Base-by-base conservation (phyloP, 2,329 filamentous ascomycete species). In the Zymoseptoria brevis region DNA sequence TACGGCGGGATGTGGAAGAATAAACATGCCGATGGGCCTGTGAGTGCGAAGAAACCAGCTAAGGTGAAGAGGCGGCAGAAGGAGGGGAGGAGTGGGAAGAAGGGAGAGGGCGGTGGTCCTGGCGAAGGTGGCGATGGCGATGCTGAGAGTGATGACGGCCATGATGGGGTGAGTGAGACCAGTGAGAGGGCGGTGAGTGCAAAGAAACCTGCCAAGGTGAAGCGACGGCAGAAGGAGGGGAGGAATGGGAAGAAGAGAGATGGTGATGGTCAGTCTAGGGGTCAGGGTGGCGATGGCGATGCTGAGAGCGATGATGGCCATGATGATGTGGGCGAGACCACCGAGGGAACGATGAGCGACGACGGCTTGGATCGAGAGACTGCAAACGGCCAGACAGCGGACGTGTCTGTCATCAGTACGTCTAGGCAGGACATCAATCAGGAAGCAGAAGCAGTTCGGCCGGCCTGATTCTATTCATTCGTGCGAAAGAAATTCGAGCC, bases 1-100 rank as follows among this genome's bases (percentile, higher is more conserved):
- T 73, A 75, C 62, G 73, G 73, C 5, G 73, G 72, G 8, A 73
- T 73, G 75, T 77, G 76, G 76, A 77, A 77, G 65, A 75, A 75
- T 55, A 74, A 73, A 52, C 72, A 76, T 64, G 73, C 72, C 6
- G 63, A 65, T 56, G 63, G 63, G 2, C 61, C 60, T 3, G 71
- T 70, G 7, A 75, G 71, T 62, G 74, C 75, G 49, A 76, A 75
- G 69, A 77, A 76, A 59, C 73, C 74, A 16, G 73, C 67, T 58
- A 71, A 68, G 29, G 68, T 81, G 8, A 74, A 72, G 63, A 63
- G 70, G 58, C 68, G 68, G 55, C 69, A 72, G 60, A 68, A 58
- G 53, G 60, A 60, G 59, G 58, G 62, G 53, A 61, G 63, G 29
- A 60, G 59, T 19, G 53, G 51, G 35, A 54, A 53, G 52, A 56